Evolutionary conservation across 2,329 filamentous ascomycete genomes (phyloP), one percentile per base, ranked within the genome.

Genomic region (Cercospora sojina): DNA sequence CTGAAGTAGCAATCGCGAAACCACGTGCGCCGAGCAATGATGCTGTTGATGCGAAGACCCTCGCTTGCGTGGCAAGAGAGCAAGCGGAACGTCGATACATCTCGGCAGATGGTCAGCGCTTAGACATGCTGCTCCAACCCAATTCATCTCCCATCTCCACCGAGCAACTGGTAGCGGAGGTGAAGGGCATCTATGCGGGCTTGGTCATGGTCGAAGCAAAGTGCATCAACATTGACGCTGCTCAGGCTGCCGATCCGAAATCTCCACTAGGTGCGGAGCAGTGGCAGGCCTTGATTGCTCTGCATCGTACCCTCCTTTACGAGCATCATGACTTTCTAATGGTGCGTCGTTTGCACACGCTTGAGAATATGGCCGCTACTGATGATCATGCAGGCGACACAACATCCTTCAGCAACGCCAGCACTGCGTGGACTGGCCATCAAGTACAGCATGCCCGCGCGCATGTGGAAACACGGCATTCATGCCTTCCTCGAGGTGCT

Each of bases 401-500:
- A 97, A 71, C 93, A 98, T 74, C 93, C 92, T 0, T 90, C 89
- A 0, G 91, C 92, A 0, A 91, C 85, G 25, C 83, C 84, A 0
- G 87, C 89, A 0, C 77, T 98, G 0, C 84, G 86, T 3, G 82
- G 87, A 0, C 78, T 97, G 0, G 90, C 93, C 0, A 85, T 85
- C 0, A 95, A 95, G 68, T 97, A 97, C 72, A 88, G 88, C 0
- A 97, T 98, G 92, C 93, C 94, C 0, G 92, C 91, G 0, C 83
- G 94, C 0, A 95, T 98, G 91, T 98, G 95, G 95, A 85, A 92
- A 0, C 91, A 96, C 72, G 94, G 91, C 0, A 97, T 98, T 3
- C 92, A 79, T 59, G 74, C 76, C 0, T 79, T 79, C 64, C 67
- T 79, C 18, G 78, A 79, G 66, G 73, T 79, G 0, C 78, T 96